A percentile compares a stretch with the other conserved stretches of the same genome.
Evolutionary conservation across 768 basidiomycete genomes (phyloP).

Genomic region (Pleurotus salmoneostramineus): DNA sequence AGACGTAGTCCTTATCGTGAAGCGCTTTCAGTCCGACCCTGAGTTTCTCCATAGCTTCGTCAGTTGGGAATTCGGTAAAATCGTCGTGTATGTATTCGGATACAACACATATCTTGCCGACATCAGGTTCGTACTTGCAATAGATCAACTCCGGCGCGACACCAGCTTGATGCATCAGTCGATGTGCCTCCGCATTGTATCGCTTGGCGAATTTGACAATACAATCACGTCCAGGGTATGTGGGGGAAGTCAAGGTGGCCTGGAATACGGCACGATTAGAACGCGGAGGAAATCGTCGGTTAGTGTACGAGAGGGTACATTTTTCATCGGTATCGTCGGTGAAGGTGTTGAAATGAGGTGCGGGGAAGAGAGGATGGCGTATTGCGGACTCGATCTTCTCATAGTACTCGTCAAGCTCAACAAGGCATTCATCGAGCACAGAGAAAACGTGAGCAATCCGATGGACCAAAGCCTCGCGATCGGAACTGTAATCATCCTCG

Average conservation of each 20-base stretch:
- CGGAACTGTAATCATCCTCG: neutral
- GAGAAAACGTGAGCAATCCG: neutral
- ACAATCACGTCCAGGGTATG: neutral
- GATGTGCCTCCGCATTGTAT: neutral
- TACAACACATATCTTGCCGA: neutral
- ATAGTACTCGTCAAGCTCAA: neutral
- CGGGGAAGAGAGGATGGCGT: neutral
- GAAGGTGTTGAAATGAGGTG: slow-evolving; percentile 1
- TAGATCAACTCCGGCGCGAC: neutral
- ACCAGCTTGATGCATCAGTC: neutral
- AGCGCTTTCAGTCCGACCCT: neutral
- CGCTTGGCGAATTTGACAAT: neutral
- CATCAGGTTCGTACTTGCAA: neutral
- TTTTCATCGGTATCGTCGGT: neutral
- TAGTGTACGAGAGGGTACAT: neutral
- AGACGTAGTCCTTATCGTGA: neutral
- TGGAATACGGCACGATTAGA: neutral
- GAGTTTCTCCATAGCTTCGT: neutral
- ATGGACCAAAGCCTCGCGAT: neutral
- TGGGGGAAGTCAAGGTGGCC: neutral
- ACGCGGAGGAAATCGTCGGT: neutral
- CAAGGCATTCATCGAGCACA: neutral
- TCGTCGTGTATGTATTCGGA: neutral
- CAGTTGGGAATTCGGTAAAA: neutral
- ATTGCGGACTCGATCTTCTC: neutral